Evolutionary conservation across 805 yeast genomes (phyloP).

Genomic region (Jamesozyma gamospora): DNA sequence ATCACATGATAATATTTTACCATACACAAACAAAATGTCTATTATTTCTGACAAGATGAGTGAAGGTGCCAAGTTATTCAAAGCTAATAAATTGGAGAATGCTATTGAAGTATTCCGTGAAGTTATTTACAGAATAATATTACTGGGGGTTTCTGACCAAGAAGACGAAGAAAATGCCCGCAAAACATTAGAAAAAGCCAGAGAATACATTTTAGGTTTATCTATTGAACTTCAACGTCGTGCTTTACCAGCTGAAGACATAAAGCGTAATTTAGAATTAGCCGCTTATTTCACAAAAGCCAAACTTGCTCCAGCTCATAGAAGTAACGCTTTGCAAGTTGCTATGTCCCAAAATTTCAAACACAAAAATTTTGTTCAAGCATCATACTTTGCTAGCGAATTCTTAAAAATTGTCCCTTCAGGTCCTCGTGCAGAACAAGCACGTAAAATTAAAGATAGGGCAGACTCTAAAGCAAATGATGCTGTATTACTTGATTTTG

Average conservation of each 20-base stretch:
- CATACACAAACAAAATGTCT: slow-evolving; percentile 68
- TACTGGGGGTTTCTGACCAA: slow-evolving; percentile 58
- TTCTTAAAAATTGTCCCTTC: slow-evolving; percentile 57
- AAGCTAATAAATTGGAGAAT: slow-evolving; percentile 69
- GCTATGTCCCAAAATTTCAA: slow-evolving; percentile 92
- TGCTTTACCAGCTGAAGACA: slow-evolving; percentile 54
- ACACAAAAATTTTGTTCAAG: slow-evolving; percentile 77
- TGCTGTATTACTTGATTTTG: slow-evolving; percentile 84
- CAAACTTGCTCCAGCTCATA: slow-evolving; percentile 71
- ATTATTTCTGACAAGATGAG: slow-evolving; percentile 47
- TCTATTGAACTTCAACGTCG: slow-evolving; percentile 89
- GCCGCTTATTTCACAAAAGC: slow-evolving; percentile 93
- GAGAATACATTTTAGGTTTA: slow-evolving; percentile 85
- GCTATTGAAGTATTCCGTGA: slow-evolving; percentile 75
- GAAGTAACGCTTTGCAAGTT: slow-evolving; percentile 80
- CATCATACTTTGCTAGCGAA: slow-evolving; percentile 82
- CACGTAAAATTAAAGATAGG: slow-evolving; percentile 67
- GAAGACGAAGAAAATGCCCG: slow-evolving; percentile 70
- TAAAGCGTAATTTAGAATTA: slow-evolving; percentile 81
- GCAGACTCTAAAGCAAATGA: slow-evolving; percentile 78
- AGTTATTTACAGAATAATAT: slow-evolving; percentile 64
- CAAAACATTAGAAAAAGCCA: slow-evolving; percentile 62
- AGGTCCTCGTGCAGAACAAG: slow-evolving; percentile 84
- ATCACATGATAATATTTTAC: slow-evolving; percentile 37
- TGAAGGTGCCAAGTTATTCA: slow-evolving; percentile 74